A percentile compares a stretch with the other conserved stretches of the same genome.
phyloP scores from a whole-genome alignment of 225 moss, liverwort and hornwort genomes.

The Antitrichia curtipendula region DNA sequence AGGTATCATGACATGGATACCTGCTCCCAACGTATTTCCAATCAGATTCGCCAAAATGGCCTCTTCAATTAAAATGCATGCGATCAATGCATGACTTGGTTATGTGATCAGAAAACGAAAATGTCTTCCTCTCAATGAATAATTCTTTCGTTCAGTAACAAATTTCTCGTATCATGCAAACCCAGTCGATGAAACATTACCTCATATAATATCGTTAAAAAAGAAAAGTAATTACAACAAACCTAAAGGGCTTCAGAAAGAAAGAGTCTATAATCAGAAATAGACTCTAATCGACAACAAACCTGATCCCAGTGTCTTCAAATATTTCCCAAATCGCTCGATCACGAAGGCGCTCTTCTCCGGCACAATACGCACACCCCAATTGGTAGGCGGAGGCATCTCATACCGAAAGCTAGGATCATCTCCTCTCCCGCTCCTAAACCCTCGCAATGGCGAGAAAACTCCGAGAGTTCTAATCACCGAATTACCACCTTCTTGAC shows the following conservation, averaged over 20 bases:
- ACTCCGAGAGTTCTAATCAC: not conserved
- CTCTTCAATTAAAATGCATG: not conserved
- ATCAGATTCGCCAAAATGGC: not conserved
- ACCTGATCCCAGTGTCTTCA: slow-evolving; percentile 90
- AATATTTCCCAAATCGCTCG: slow-evolving; percentile 96
- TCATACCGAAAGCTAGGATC: slow-evolving; percentile 77
- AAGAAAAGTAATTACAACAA: not conserved
- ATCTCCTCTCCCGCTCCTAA: slow-evolving; percentile 41
- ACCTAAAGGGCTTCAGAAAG: not conserved
- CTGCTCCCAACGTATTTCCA: slow-evolving; percentile 23
- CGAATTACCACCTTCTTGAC: not conserved
- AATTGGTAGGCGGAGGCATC: slow-evolving; percentile 75
- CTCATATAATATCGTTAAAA: not conserved
- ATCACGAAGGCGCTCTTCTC: slow-evolving; percentile 99
- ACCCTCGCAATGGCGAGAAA: slow-evolving; percentile 13
- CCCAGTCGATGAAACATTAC: not conserved
- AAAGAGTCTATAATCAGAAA: not conserved
- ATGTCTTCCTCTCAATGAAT: not conserved
- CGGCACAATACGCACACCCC: slow-evolving; percentile 95
- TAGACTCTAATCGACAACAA: not conserved
- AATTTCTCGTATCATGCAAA: not conserved
- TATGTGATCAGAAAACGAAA: not conserved
- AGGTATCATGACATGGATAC: slow-evolving; percentile 92
- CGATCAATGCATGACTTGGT: not conserved
- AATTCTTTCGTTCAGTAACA: not conserved